Evolutionary conservation across 1,284 basidiomycete genomes (phyloP).

Genomic region (Hymenochaete sp.): DNA sequence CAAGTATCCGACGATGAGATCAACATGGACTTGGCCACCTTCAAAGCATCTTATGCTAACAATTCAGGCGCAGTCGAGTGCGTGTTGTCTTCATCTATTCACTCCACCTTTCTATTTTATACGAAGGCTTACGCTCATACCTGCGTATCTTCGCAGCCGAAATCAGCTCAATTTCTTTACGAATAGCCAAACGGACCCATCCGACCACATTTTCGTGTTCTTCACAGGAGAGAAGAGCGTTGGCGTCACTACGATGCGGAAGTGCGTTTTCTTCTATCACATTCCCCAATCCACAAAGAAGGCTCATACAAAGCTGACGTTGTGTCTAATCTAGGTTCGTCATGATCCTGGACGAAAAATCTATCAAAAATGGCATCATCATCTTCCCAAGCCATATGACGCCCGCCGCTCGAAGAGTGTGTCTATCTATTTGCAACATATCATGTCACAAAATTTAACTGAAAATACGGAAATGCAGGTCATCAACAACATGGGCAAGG

Average conservation of each 20-base stretch:
- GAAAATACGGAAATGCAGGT: too few species aligned
- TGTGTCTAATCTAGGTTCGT: slow-evolving; percentile 53
- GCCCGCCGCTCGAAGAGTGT: slow-evolving; percentile 87
- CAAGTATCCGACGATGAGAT: slow-evolving; percentile 88
- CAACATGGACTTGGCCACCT: slow-evolving; percentile 71
- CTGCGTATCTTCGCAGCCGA: slow-evolving; percentile 46
- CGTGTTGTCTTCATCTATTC: slow-evolving; percentile 18
- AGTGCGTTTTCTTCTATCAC: slow-evolving; percentile 45
- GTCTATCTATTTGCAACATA: slow-evolving; percentile 19
- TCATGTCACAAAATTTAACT: slow-evolving; percentile 4
- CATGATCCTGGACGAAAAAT: slow-evolving; percentile 80
- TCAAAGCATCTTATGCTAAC: slow-evolving; percentile 60
- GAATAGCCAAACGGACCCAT: slow-evolving; percentile 55
- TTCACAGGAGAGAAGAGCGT: slow-evolving; percentile 91
- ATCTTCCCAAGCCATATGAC: slow-evolving; percentile 97
- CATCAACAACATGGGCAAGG: slow-evolving; percentile 76
- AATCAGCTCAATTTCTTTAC: slow-evolving; percentile 84
- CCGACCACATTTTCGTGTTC: slow-evolving; percentile 87
- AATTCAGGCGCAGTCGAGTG: slow-evolving; percentile 61
- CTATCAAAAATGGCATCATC: slow-evolving; percentile 86
- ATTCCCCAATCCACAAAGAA: slow-evolving; percentile 11
- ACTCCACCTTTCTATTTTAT: background rate
- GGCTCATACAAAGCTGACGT: background rate
- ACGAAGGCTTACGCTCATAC: slow-evolving; percentile 18
- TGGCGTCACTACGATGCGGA: slow-evolving; percentile 92